Evolutionary conservation across 1,284 basidiomycete genomes (phyloP), one percentile per base, ranked within the genome.

Genomic region (Exobasidium rhododendri): DNA sequence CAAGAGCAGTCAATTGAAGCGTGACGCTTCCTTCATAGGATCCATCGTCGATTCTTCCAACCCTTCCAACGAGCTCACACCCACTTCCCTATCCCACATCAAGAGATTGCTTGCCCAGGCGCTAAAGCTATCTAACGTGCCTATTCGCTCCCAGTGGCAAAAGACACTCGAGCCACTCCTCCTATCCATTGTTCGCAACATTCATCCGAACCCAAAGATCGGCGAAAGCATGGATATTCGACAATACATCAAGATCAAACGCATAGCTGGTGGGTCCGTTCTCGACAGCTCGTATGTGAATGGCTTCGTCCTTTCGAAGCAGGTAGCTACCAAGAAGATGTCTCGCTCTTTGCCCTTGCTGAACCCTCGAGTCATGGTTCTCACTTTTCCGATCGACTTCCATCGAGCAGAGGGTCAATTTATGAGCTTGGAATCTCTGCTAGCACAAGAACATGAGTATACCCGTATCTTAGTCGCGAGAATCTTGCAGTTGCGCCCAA

Each of bases 301-400:
- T 67, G 52, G 96, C 2, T 92, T 91, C 10, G 93, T 98, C 54
- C 96, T 97, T 75, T 94, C 93, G 22, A 97, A 98, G 84, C 57
- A 98, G 71, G 89, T 97, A 4, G 91, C 94, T 3, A 94, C 97
- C 80, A 97, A 97, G 81, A 86, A 80, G 40, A 85, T 86, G 84
- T 75, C 82, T 1, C 73, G 82, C 5, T 68, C 80, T 13, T 71
- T 83, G 62, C 83, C 83, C 6, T 84, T 89, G 66, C 83, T 83
- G 35, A 88, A 90, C 69, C 93, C 96, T 2, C 88, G 94, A 13
- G 87, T 98, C 75, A 94, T 98, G 91, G 85, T 97, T 28, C 87
- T 97, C 63, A 92, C 92, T 1, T 97, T 98, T 73, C 92, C 94
- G 0, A 84, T 98, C 65, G 94, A 98, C 80, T 98, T 87, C 93